Percentiles rank a stretch among this genome's conserved stretches.
Evolutionary conservation across 768 basidiomycete genomes (phyloP).

Genomic region (Phaeolepiota aurea): DNA sequence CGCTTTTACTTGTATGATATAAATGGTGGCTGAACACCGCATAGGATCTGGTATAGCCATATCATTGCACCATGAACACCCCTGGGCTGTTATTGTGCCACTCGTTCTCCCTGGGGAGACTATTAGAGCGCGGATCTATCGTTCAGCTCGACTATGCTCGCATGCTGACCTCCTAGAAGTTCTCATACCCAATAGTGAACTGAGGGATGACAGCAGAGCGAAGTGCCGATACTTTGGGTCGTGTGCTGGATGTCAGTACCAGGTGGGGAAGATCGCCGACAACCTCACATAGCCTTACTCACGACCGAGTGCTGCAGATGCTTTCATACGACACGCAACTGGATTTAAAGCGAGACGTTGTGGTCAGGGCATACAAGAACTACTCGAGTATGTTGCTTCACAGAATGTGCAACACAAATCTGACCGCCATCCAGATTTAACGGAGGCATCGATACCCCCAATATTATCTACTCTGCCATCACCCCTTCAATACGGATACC

Average conservation of each 20-base stretch:
- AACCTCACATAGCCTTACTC: background rate
- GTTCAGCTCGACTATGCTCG: constrained; percentile 63
- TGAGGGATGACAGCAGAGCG: constrained; percentile 59
- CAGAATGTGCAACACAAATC: background rate
- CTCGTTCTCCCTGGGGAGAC: constrained; percentile 81
- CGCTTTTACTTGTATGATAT: constrained; percentile 11
- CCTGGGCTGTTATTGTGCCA: constrained; percentile 82
- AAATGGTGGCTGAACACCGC: background rate
- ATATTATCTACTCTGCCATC: constrained; percentile 76
- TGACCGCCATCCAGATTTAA: constrained; percentile 35
- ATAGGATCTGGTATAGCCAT: constrained; percentile 63
- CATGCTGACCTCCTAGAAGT: constrained; percentile 68
- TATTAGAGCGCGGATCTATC: constrained; percentile 65
- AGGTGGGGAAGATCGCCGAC: constrained; percentile 33
- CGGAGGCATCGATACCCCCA: constrained; percentile 46
- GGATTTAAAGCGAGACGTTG: constrained; percentile 76
- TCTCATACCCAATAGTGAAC: constrained; percentile 47
- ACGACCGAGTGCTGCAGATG: constrained; percentile 45
- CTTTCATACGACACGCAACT: constrained; percentile 84
- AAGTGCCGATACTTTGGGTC: constrained; percentile 82
- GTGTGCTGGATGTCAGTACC: constrained; percentile 94
- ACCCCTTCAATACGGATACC: constrained; percentile 84
- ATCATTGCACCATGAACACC: constrained; percentile 32
- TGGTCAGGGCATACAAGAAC: constrained; percentile 74
- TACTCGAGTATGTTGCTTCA: constrained; percentile 46